Evolutionary conservation across 495 filamentous ascomycete genomes (phyloP).

Genomic region (Daldinia vernicosa): DNA sequence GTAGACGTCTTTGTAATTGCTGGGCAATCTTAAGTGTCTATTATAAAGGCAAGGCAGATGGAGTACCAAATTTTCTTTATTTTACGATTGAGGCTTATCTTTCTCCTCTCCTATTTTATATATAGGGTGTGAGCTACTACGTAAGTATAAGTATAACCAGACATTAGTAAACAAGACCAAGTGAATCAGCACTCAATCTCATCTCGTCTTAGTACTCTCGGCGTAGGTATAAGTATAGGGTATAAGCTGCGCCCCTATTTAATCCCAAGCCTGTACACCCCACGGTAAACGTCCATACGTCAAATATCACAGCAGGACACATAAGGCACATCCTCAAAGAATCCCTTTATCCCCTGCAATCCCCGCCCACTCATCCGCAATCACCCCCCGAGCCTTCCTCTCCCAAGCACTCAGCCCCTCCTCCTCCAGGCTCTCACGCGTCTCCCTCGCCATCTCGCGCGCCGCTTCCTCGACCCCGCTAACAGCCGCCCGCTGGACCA

Average conservation of each 20-base stretch:
- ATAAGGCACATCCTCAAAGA: neutral
- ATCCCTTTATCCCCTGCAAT: neutral
- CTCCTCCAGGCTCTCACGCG: neutral
- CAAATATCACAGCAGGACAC: too few relatives aligned
- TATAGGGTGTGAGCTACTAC: too few relatives aligned
- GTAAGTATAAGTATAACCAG: too few relatives aligned
- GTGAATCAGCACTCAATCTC: too few relatives aligned
- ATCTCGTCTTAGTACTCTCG: too few relatives aligned
- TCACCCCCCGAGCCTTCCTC: constrained; percentile 24
- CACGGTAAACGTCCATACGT: too few relatives aligned
- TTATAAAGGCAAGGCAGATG: neutral
- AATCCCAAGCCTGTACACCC: too few relatives aligned
- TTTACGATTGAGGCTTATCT: neutral
- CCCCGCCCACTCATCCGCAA: constrained; percentile 8
- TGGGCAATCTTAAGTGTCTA: too few relatives aligned
- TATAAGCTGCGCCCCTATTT: neutral
- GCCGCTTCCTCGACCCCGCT: constrained; percentile 39
- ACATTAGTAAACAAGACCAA: too few relatives aligned
- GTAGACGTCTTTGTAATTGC: too few relatives aligned
- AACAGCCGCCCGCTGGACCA: constrained; percentile 45
- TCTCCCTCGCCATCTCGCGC: constrained; percentile 22
- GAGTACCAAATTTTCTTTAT: neutral
- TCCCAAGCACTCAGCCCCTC: constrained; percentile 19
- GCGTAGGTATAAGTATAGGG: neutral
- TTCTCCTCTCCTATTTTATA: neutral